Percentiles rank a stretch among this genome's conserved stretches.
Conservation (phyloP, 176 grass and related monocot species). For the Tuctoria greenei region DNA sequence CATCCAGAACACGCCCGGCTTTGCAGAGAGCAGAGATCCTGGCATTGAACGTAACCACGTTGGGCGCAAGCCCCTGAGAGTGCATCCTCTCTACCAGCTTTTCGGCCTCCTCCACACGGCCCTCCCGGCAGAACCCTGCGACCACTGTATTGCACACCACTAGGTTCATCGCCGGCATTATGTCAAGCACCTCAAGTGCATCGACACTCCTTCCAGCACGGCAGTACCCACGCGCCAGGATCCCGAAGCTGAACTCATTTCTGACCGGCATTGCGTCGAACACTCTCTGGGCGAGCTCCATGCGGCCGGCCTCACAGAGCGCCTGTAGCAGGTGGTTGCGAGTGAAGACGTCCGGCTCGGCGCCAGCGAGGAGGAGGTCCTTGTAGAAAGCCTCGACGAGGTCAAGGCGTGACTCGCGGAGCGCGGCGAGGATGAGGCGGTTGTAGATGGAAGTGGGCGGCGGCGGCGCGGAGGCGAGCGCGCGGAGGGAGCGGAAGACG, state of each 20-base stretch:
- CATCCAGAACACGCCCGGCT: constrained; percentile 63
- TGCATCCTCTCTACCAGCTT: constrained; percentile 78
- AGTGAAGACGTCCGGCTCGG: constrained; percentile 74
- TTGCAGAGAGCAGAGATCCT: constrained; percentile 91
- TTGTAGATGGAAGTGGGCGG: constrained; percentile 74
- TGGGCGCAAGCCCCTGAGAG: constrained; percentile 53
- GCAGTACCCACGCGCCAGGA: constrained; percentile 75
- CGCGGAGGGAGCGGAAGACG: constrained; percentile 63
- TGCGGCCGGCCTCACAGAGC: constrained; percentile 59
- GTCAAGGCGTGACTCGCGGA: constrained; percentile 53
- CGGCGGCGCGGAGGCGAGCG: constrained; percentile 45
- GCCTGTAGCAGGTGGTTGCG: constrained; percentile 64
- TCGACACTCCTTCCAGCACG: constrained; percentile 33
- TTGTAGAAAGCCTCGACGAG: constrained; percentile 77
- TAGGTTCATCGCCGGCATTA: constrained; percentile 66
- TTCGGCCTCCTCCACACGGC: constrained; percentile 66
- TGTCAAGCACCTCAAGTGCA: constrained; percentile 56
- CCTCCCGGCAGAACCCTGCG: constrained; percentile 78
- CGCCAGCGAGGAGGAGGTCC: constrained; percentile 67
- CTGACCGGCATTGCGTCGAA: constrained; percentile 74
- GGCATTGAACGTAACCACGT: constrained; percentile 89
- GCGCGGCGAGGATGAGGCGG: constrained; percentile 60
- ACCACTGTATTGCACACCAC: constrained; percentile 83
- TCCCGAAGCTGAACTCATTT: constrained; percentile 82
- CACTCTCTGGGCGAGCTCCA: constrained; percentile 71